phyloP scores from a whole-genome alignment of 495 filamentous ascomycete species.

The Hypoxylon cercidicola region DNA sequence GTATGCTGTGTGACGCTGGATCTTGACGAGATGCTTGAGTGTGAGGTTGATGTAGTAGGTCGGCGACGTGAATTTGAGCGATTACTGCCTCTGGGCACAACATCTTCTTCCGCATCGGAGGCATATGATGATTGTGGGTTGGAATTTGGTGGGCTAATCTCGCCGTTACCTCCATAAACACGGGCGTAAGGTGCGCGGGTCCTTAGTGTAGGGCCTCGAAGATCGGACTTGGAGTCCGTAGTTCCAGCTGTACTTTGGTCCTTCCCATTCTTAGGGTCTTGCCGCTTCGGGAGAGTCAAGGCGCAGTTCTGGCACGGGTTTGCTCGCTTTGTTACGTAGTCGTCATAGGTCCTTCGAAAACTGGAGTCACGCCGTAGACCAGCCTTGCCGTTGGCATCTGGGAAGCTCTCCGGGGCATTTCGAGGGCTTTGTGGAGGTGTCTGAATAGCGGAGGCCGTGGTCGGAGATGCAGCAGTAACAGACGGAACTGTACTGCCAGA shows the following conservation, averaged over 20 bases:
- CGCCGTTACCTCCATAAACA: slow-evolving; percentile 54
- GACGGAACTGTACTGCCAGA: slow-evolving; percentile 25
- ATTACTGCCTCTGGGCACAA: slow-evolving; percentile 16
- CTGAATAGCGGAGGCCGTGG: slow-evolving; percentile 58
- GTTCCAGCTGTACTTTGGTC: slow-evolving; percentile 35
- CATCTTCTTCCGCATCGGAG: slow-evolving; percentile 58
- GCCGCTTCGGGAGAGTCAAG: slow-evolving; percentile 65
- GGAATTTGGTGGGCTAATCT: slow-evolving; percentile 53
- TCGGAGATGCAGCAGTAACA: slow-evolving; percentile 25
- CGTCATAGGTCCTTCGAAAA: slow-evolving; percentile 65
- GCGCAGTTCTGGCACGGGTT: slow-evolving; percentile 71
- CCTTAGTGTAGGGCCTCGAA: slow-evolving; percentile 54
- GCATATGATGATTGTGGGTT: slow-evolving; percentile 56
- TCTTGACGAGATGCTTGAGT: slow-evolving; percentile 57
- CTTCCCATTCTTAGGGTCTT: slow-evolving; percentile 49
- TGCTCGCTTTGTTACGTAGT: slow-evolving; percentile 63
- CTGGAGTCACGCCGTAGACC: slow-evolving; percentile 58
- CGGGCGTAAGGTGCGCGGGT: slow-evolving; percentile 62
- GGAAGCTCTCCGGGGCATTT: slow-evolving; percentile 47
- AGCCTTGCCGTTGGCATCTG: slow-evolving; percentile 38
- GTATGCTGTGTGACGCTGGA: slow-evolving; percentile 71
- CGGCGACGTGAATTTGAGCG: slow-evolving; percentile 32
- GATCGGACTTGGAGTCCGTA: slow-evolving; percentile 45
- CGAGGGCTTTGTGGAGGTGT: slow-evolving; percentile 73
- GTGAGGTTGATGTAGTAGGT: slow-evolving; percentile 49